phyloP scores from a whole-genome alignment of 2,329 filamentous ascomycete species.

The Elsinoe arachidis region DNA sequence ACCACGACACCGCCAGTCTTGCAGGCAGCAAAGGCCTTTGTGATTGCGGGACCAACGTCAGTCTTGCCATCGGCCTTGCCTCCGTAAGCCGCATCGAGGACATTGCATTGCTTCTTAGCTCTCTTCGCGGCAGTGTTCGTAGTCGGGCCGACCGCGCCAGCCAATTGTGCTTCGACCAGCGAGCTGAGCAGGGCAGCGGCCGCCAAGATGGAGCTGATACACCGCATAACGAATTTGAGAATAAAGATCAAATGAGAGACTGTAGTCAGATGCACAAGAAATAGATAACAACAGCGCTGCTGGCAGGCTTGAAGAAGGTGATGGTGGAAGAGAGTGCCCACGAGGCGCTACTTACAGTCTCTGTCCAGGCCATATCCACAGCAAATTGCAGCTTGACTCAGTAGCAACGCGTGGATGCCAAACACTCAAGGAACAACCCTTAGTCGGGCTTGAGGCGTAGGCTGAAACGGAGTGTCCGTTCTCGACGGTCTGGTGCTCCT shows the following conservation, averaged over 20 bases:
- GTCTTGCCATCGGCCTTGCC: constrained; percentile 43
- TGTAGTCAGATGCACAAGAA: background rate
- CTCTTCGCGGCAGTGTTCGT: constrained; percentile 37
- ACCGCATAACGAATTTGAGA: constrained; percentile 11
- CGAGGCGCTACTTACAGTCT: background rate
- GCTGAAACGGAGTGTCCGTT: background rate
- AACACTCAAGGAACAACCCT: background rate
- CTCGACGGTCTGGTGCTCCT: background rate
- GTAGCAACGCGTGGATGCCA: background rate
- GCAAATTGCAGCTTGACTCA: background rate
- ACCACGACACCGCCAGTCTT: constrained; percentile 43
- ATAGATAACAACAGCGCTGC: constrained; percentile 5
- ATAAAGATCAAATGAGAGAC: constrained; percentile 12
- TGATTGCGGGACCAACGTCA: constrained; percentile 43
- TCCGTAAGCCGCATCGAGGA: constrained; percentile 40
- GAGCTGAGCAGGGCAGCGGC: constrained; percentile 21
- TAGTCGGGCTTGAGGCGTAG: background rate
- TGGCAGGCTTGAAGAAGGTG: background rate
- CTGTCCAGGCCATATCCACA: background rate
- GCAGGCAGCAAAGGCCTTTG: constrained; percentile 43
- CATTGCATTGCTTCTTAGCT: constrained; percentile 44
- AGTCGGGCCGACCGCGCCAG: constrained; percentile 37
- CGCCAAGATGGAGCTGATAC: constrained; percentile 16
- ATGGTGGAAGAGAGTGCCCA: background rate
- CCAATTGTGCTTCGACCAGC: constrained; percentile 28